Evolutionary conservation across 2,329 filamentous ascomycete genomes (phyloP), one percentile per base, ranked within the genome.

Genomic region (Stachybotrys chlorohalonatus): DNA sequence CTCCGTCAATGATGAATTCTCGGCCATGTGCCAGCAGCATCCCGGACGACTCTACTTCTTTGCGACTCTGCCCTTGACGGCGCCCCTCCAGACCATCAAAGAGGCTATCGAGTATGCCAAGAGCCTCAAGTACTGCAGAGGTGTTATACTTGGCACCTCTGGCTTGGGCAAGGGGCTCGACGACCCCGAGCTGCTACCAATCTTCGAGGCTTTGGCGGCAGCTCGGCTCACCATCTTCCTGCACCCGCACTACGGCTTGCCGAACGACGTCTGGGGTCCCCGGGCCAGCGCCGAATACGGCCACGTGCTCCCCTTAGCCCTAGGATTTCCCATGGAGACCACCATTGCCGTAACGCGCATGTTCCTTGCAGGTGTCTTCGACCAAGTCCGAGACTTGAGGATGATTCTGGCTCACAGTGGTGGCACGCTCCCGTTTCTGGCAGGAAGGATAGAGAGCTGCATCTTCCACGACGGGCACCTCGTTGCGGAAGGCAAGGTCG

Each of bases 321-420:
- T 96, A 4, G 92, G 92, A 0, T 96, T 96, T 66, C 91, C 92
- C 0, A 82, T 96, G 60, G 92, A 96, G 72, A 96, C 92, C 1
- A 96, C 92, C 1, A 93, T 96, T 62, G 90, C 91, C 0, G 85
- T 96, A 2, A 84, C 89, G 5, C 79, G 92, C 50, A 95, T 96
- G 90, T 85, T 90, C 53, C 75, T 96, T n/a, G 82, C 86, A 0
- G 89, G 90, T 0, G 87, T 95, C 0, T 96, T 94, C 69, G 90
- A 95, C 68, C 77, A 81, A 9, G 87, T 90, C 49, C 81, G 80
- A 0, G 73, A 75, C 8, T 71, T 96, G 57, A 78, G 83, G 24
- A 84, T 96, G 64, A 75, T 96, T 53, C 76, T 96, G 5, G 92
- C 92, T 0, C 92, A 96, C 70, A 91, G 88, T 30, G 92, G 92